These are phyloP conservation scores for Pyrenula massariospora DNA, from an alignment of 495 filamentous ascomycete genomes.

Conservation along the genomic window DNA sequence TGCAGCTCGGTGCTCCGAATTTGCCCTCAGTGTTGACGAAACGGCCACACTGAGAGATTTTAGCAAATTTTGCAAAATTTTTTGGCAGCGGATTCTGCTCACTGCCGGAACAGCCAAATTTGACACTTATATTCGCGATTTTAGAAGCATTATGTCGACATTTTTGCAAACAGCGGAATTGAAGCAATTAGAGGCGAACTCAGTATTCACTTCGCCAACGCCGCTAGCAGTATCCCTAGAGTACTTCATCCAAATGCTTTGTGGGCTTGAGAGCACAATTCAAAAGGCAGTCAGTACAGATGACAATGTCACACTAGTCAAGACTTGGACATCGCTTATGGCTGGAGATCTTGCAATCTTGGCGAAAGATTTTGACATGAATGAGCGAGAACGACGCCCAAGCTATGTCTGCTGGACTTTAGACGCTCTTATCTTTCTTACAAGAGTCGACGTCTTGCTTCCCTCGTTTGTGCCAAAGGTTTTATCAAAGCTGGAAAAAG, in stretches of 20 bases:
- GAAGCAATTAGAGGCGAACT: background rate
- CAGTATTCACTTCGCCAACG: background rate
- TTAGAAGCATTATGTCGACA: background rate
- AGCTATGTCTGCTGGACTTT: background rate
- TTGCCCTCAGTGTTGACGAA: background rate
- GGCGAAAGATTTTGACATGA: background rate
- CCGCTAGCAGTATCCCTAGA: background rate
- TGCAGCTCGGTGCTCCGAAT: background rate
- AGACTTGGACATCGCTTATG: background rate
- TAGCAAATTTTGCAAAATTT: background rate
- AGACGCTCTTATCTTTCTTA: background rate
- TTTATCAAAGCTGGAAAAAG: background rate
- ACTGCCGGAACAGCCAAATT: background rate
- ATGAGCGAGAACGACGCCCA: background rate
- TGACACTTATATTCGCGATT: background rate
- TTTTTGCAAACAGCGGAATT: background rate
- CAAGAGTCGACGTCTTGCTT: background rate
- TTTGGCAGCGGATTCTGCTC: background rate
- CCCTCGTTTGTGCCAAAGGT: background rate
- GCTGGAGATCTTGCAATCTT: background rate
- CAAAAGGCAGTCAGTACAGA: background rate
- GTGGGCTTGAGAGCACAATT: background rate
- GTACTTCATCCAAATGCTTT: background rate
- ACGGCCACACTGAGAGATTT: background rate
- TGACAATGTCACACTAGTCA: background rate